Evolutionary conservation across 352 stramenopile genomes (phyloP).

Genomic region (Globisporangium uncinulatum): DNA sequence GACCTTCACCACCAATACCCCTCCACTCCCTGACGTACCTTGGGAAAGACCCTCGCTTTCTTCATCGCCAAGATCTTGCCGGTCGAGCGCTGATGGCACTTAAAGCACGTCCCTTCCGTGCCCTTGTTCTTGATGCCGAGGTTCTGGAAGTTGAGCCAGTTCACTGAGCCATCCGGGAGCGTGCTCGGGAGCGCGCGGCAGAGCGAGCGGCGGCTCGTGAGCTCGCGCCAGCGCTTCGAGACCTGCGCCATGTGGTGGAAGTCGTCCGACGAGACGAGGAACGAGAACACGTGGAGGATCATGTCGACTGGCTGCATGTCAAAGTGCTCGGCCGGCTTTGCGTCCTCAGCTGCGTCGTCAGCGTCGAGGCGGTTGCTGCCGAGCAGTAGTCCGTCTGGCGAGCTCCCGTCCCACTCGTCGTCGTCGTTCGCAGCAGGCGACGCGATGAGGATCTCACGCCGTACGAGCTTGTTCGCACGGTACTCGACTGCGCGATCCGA

Average conservation of each 20-base stretch:
- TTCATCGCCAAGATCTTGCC: slow-evolving; percentile 88
- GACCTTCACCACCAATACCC: neutral
- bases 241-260: slow-evolving; percentile 68
- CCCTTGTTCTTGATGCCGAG: slow-evolving; percentile 89
- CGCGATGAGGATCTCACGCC: slow-evolving; percentile 79
- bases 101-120: slow-evolving; percentile 85
- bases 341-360: slow-evolving; percentile 25
- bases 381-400: slow-evolving; percentile 11
- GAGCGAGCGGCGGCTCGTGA: slow-evolving; percentile 64
- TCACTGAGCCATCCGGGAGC: slow-evolving; percentile 68
- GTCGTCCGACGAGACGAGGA: slow-evolving; percentile 71
- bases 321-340: slow-evolving; percentile 61
- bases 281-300: slow-evolving; percentile 85
- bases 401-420: slow-evolving; percentile 57
- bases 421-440: slow-evolving; percentile 74
- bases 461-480: slow-evolving; percentile 78
- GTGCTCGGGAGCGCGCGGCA: slow-evolving; percentile 65
- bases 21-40: slow-evolving; percentile 25
- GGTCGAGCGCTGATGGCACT: slow-evolving; percentile 78
- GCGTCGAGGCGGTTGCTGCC: slow-evolving; percentile 9
- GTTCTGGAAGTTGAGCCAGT: slow-evolving; percentile 87
- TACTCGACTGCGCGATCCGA: slow-evolving; percentile 80
- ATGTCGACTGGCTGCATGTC: slow-evolving; percentile 85
- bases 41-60: slow-evolving; percentile 82
- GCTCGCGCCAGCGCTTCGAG: slow-evolving; percentile 72